Conservation (phyloP, 345 rosid species). For the Hibiscus syriacus region DNA sequence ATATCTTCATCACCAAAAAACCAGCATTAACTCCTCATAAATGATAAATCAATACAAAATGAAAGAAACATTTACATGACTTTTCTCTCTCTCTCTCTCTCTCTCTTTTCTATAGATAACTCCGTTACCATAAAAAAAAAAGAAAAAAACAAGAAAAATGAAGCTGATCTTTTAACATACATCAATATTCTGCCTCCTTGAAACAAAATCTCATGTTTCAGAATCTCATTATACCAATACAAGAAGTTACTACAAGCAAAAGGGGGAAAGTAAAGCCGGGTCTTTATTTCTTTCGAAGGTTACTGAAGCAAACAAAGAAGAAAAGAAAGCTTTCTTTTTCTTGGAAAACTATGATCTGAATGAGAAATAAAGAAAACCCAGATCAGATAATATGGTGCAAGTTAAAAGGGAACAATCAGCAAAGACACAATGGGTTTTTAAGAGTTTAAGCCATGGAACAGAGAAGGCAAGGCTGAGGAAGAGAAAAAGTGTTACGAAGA, state of each 20-base stretch:
- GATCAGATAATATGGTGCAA: constrained; percentile 16
- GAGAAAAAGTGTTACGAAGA: neutral
- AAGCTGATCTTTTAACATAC: constrained; percentile 22
- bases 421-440: neutral
- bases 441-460: neutral
- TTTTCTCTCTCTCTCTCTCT: too few relatives aligned
- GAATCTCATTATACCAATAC: constrained; percentile 10
- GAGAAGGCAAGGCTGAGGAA: neutral
- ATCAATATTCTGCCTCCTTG: constrained; percentile 16
- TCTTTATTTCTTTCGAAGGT: neutral
- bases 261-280: neutral
- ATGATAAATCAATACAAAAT: neutral
- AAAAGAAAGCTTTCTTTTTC: neutral
- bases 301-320: neutral
- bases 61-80: neutral
- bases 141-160: neutral
- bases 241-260: neutral
- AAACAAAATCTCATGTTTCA: constrained; percentile 11
- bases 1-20: constrained; percentile 1
- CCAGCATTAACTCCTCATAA: constrained; percentile 6
- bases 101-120: neutral
- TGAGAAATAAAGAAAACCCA: constrained; percentile 11
- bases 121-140: neutral
- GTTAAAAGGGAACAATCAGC: neutral
- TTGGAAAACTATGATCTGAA: constrained; percentile 12